Conservation (phyloP, 768 basidiomycete genomes). For the Hericium erinaceus region DNA sequence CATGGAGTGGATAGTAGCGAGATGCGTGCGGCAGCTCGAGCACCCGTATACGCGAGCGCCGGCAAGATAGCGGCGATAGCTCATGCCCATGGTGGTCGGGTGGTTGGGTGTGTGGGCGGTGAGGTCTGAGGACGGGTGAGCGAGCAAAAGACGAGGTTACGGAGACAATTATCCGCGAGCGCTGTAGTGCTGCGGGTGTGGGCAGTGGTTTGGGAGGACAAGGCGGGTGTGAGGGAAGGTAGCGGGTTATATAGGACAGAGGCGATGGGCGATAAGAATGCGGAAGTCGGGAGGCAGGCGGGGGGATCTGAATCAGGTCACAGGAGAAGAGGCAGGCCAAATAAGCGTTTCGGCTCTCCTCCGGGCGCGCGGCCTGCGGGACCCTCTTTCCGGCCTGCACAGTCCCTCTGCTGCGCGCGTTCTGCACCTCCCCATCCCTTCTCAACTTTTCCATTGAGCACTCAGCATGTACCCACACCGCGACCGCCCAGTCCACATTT, state of each 20-base stretch:
- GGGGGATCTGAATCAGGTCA: background rate
- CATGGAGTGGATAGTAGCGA: slow-evolving; percentile 87
- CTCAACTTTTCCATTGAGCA: background rate
- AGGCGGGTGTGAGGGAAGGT: background rate
- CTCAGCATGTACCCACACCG: background rate
- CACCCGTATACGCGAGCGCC: slow-evolving; percentile 87
- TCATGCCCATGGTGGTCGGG: slow-evolving; percentile 65
- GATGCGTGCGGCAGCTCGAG: slow-evolving; percentile 77
- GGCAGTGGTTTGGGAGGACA: background rate
- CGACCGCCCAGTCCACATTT: background rate
- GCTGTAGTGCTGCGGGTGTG: background rate
- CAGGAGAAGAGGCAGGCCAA: too few relatives aligned
- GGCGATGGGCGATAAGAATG: background rate
- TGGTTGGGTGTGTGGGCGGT: background rate
- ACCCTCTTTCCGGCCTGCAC: background rate
- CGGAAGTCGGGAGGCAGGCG: background rate
- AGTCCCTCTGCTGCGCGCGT: too few relatives aligned
- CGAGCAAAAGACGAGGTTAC: background rate
- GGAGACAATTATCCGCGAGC: background rate
- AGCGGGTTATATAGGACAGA: background rate
- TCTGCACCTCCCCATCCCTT: too few relatives aligned
- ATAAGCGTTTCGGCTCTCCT: too few relatives aligned
- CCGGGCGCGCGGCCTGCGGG: too few relatives aligned
- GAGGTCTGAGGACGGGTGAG: background rate
- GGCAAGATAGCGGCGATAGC: slow-evolving; percentile 77